These are phyloP conservation scores for Flaveria linearis DNA, from an alignment of 129 eudicot genomes.

Conservation along the genomic window DNA sequence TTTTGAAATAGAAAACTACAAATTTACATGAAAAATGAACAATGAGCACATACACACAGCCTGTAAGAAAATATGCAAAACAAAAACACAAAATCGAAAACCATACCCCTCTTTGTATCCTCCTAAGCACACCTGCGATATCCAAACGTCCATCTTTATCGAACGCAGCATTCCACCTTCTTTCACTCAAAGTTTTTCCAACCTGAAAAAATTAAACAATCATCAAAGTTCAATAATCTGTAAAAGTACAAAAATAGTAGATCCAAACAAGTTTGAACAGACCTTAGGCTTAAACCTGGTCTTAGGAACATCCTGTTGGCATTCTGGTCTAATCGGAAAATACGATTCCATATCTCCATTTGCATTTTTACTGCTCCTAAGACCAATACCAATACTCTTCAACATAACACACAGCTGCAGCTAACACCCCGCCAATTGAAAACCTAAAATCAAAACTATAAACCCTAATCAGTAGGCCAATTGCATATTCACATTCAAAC, in stretches of 20 bases:
- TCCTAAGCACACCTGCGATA: conserved; percentile 85
- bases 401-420: conserved; percentile 49
- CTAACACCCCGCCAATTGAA: conserved; percentile 20
- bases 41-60: conserved; percentile 9
- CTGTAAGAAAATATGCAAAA: neutral
- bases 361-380: conserved; percentile 20
- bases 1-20: neutral
- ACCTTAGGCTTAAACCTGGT: conserved; percentile 89
- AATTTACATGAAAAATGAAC: neutral
- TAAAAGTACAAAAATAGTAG: neutral
- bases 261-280: conserved; percentile 11
- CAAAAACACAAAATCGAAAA: conserved; percentile 7
- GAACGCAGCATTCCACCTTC: conserved; percentile 98
- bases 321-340: conserved; percentile 77
- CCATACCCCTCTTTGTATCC: conserved; percentile 97
- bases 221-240: neutral
- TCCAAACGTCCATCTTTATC: conserved; percentile 81
- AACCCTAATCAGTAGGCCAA: conserved; percentile 20
- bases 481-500: neutral
- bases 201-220: conserved; percentile 48
- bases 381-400: conserved; percentile 20
- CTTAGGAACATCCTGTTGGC: conserved; percentile 65
- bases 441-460: neutral
- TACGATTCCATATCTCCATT: conserved; percentile 62
- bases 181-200: conserved; percentile 89